Evolutionary conservation across 2,329 filamentous ascomycete genomes (phyloP).

Genomic region (Aspergillus jensenii): DNA sequence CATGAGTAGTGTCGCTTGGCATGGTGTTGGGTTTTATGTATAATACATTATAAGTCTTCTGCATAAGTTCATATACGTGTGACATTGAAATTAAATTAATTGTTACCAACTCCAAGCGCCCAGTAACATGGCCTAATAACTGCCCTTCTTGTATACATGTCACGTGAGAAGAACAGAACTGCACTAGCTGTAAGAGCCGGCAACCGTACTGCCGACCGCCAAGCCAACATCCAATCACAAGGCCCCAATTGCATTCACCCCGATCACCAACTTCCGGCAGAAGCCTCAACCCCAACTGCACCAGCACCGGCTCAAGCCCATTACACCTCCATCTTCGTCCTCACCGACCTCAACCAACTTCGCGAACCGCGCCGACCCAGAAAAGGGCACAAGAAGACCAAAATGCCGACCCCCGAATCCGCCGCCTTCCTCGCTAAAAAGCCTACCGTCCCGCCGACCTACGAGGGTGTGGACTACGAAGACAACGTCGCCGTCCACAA

Average conservation of each 20-base stretch:
- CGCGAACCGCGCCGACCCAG: not conserved
- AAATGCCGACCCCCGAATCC: conserved; percentile 67
- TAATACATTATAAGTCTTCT: not conserved
- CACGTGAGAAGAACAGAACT: not conserved
- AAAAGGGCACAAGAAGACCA: conserved; percentile 14
- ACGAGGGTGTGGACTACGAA: conserved; percentile 66
- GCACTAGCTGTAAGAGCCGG: not conserved
- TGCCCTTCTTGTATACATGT: not conserved
- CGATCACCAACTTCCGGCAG: conserved; percentile 9
- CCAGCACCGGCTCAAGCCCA: conserved; percentile 17
- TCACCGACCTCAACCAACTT: not conserved
- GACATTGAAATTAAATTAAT: not conserved
- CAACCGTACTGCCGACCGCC: conserved; percentile 22
- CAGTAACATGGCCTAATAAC: not conserved
- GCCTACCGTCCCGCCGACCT: conserved; percentile 64
- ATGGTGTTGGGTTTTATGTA: conserved; percentile 8
- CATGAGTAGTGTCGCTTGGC: conserved; percentile 9
- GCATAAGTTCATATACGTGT: not conserved
- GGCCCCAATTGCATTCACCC: conserved; percentile 21
- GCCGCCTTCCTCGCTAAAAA: conserved; percentile 64
- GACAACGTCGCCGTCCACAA: conserved; percentile 64
- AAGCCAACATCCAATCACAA: conserved; percentile 27
- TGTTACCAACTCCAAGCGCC: not conserved
- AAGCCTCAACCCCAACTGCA: conserved; percentile 14
- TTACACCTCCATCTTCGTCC: conserved; percentile 9